Conservation (phyloP, 805 yeast species). For the Candida glaebosa region DNA sequence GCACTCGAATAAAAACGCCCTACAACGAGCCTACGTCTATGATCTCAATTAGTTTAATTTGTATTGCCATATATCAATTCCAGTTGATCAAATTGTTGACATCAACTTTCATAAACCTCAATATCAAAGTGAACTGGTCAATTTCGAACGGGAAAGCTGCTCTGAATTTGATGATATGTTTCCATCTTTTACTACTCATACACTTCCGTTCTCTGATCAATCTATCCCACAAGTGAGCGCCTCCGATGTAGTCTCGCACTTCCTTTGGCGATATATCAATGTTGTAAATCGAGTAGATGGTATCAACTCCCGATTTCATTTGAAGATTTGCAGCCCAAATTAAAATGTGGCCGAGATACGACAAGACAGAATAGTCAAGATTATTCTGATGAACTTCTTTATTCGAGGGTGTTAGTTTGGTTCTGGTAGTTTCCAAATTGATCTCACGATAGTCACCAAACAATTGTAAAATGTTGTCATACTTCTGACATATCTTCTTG, state of each 20-base stretch:
- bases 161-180: constrained; percentile 36
- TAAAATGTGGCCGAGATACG: constrained; percentile 36
- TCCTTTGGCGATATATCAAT: constrained; percentile 15
- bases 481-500: constrained; percentile 19
- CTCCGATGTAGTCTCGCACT: constrained; percentile 28
- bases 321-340: constrained; percentile 35
- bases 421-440: constrained; percentile 28
- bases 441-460: constrained; percentile 29
- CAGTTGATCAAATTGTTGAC: constrained; percentile 1
- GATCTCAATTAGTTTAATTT: no score
- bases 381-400: constrained; percentile 31
- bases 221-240: constrained; percentile 39
- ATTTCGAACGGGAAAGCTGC: constrained; percentile 34
- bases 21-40: no score
- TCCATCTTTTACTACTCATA: constrained; percentile 41
- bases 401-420: constrained; percentile 32
- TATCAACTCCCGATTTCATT: constrained; percentile 8
- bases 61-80: neutral
- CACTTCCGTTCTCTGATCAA: constrained; percentile 25
- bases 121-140: constrained; percentile 36
- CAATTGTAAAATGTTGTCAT: constrained; percentile 25
- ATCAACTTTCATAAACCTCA: constrained; percentile 32
- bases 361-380: constrained; percentile 35
- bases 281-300: constrained; percentile 16
- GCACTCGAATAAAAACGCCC: no score